Conservation (phyloP, 176 grass and related monocot species). For the Hordeum marinum region DNA sequence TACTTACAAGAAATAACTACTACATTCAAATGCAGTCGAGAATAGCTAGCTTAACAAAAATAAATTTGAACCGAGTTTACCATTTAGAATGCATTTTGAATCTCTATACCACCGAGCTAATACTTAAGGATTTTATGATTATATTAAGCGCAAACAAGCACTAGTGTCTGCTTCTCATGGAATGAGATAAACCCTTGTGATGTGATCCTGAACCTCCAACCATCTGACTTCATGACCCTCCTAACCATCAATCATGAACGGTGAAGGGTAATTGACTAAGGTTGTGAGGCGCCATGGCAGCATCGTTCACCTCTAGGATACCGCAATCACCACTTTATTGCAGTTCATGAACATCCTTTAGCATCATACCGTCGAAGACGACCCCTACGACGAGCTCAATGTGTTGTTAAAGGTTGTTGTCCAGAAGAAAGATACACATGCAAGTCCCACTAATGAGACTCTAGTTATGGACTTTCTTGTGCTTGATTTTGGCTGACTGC, state of each 20-base stretch:
- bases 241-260: constrained; percentile 19
- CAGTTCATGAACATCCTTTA: constrained; percentile 27
- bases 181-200: not conserved
- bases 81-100: not conserved
- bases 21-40: not conserved
- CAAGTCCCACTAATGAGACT: not conserved
- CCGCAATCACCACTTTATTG: constrained; percentile 34
- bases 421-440: not conserved
- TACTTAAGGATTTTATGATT: constrained; percentile 23
- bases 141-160: constrained; percentile 27
- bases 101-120: not conserved
- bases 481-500: not conserved
- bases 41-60: not conserved
- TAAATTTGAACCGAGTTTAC: not conserved
- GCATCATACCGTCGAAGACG: not conserved
- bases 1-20: not conserved
- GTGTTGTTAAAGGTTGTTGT: constrained; percentile 22
- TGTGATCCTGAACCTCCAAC: not conserved
- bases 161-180: constrained; percentile 25
- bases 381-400: constrained; percentile 42
- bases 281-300: not conserved
- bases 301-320: constrained; percentile 18
- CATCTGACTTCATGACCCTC: not conserved
- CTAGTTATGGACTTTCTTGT: not conserved
- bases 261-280: not conserved